Base-by-base conservation (phyloP, 768 basidiomycete genomes). In the Tulasnella sp. region DNA sequence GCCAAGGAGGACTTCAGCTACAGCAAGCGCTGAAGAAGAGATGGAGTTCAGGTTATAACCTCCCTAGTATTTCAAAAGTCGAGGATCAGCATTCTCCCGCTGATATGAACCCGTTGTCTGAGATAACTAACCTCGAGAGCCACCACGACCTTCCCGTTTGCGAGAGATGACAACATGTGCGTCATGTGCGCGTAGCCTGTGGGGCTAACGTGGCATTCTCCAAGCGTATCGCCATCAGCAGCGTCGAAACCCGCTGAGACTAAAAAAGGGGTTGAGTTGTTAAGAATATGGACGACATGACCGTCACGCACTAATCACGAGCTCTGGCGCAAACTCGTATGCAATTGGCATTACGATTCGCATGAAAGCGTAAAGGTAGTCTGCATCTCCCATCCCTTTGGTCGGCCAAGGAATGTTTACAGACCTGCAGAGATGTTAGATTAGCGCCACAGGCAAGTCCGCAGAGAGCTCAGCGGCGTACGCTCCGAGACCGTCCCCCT, bases 191-290 rank as follows among this genome's bases (percentile, higher is more conserved):
- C 95, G 82, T 95, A 99, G 5, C 96, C 97, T 22, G 90, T 88
- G 0, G 97, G 97, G 5, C 93, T 88, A 77, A 99, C 96, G 79
- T 90, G 86, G 80, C 96, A 98, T 83, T 91, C 92, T 42, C 97
- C 97, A 4, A 99, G 87, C 45, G 90, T 89, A 80, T 99, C 97
- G 3, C 97, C 97, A 37, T 87, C 88, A 0, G 97, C 97, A 11
- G 97, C 97, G 81, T 99, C 97, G 81, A 98, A 99, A 3, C 97
- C 97, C 22, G 97, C 95, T 9, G 97, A 98, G 80, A 99, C 97
- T 99, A 81, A 1, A 69, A 8, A 31, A 4, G 58, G 3, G 67
- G 25, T 31, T 22, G 67, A 19, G 34, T 64, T 31, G 17, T 4
- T 67, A 15, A 67, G 67, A 31, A 25, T 34, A 3, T 2, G 11